Percentiles rank a stretch among this genome's conserved stretches.
Evolutionary conservation across 192 early-diverging fungal genomes (phyloP).

Genomic region (Entomortierella beljakovae): DNA sequence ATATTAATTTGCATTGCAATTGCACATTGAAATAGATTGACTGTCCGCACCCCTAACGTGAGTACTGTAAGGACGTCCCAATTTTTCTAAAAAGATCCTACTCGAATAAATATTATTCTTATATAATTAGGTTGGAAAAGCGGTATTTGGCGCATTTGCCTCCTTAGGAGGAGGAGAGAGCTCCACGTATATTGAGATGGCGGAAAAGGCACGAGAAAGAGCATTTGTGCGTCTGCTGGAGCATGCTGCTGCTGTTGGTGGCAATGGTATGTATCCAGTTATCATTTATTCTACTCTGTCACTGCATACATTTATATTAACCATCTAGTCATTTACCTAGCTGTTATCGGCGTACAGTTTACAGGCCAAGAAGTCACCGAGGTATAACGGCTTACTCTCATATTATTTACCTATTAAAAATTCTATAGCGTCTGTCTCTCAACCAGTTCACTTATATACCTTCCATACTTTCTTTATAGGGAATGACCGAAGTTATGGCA

Average conservation of each 20-base stretch:
- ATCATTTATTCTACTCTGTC: background rate
- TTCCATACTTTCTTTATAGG: background rate
- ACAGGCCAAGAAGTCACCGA: slow-evolving; percentile 39
- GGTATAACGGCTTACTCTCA: background rate
- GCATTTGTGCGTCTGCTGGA: slow-evolving; percentile 50
- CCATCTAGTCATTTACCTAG: background rate
- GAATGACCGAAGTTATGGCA: slow-evolving; percentile 50
- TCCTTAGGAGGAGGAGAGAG: slow-evolving; percentile 48
- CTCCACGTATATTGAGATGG: slow-evolving; percentile 47
- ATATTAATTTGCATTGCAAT: background rate
- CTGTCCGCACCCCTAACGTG: slow-evolving; percentile 45
- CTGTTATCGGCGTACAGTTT: slow-evolving; percentile 30
- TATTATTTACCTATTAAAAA: background rate
- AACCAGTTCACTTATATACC: background rate
- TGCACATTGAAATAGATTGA: slow-evolving; percentile 11
- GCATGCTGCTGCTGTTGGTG: slow-evolving; percentile 45
- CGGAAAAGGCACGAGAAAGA: slow-evolving; percentile 52
- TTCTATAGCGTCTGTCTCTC: background rate
- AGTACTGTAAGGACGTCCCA: background rate
- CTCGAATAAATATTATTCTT: background rate
- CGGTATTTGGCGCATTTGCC: slow-evolving; percentile 51
- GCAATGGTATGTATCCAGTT: slow-evolving; percentile 32
- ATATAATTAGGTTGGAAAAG: slow-evolving; percentile 24
- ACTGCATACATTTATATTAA: background rate
- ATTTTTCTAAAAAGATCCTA: background rate